phyloP scores from a whole-genome alignment of 305 asterid genomes.

The Striga hermonthica region DNA sequence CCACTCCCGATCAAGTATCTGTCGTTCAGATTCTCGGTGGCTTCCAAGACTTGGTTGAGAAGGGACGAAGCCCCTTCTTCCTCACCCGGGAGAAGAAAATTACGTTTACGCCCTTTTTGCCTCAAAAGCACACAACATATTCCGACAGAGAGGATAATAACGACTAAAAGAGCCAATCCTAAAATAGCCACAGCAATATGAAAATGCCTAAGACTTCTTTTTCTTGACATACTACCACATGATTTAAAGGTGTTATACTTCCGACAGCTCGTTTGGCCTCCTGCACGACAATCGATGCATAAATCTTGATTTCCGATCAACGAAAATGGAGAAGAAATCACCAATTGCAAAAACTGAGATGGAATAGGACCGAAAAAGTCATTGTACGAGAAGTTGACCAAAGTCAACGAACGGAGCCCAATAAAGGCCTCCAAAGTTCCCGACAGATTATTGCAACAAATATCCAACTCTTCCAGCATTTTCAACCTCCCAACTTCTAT shows the following conservation, averaged over 20 bases:
- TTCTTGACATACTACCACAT: slow-evolving; percentile 41
- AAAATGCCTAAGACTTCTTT: slow-evolving; percentile 35
- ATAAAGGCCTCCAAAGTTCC: slow-evolving; percentile 56
- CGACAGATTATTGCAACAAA: slow-evolving; percentile 63
- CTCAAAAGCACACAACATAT: slow-evolving; percentile 35
- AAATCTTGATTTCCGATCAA: slow-evolving; percentile 54
- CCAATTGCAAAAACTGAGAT: slow-evolving; percentile 36
- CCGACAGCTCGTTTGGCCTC: slow-evolving; percentile 38
- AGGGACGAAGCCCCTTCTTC: slow-evolving; percentile 70
- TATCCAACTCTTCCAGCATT: slow-evolving; percentile 63
- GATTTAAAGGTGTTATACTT: slow-evolving; percentile 34
- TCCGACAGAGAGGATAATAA: slow-evolving; percentile 38
- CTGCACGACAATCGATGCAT: slow-evolving; percentile 48
- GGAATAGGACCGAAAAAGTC: slow-evolving; percentile 67
- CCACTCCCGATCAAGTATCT: slow-evolving; percentile 67
- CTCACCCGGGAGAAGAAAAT: slow-evolving; percentile 39
- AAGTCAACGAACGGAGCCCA: slow-evolving; percentile 46
- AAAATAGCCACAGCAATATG: slow-evolving; percentile 44
- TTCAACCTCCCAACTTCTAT: slow-evolving; percentile 48
- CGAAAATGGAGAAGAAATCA: slow-evolving; percentile 54
- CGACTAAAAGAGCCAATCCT: slow-evolving; percentile 39
- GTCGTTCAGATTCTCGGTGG: slow-evolving; percentile 68
- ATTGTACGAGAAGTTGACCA: slow-evolving; percentile 62
- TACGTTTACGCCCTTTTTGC: slow-evolving; percentile 32
- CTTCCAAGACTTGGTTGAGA: slow-evolving; percentile 63